Evolutionary conservation across 257 asterid genomes (phyloP), one percentile per base, ranked within the genome.

Genomic region (Nicotiana obtusifolia): DNA sequence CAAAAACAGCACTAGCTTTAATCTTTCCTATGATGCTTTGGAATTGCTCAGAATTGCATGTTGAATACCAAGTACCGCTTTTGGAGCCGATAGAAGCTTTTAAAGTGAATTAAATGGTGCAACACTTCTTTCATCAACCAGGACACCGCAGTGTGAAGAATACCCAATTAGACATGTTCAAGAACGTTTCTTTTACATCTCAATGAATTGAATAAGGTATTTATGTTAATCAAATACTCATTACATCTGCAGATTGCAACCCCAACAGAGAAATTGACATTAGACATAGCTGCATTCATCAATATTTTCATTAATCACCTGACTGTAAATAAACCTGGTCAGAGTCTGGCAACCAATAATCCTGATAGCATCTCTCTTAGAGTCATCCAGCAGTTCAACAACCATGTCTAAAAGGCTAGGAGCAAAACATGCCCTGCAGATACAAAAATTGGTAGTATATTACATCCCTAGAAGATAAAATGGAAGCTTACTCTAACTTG

Each of bases 401-500:
- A 91, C 92, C 20, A 90, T 89, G 86, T 92, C 90, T 88, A 94
- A 84, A 85, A 95, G 82, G 84, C 89, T 91, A 52, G 81, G 88
- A 80, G 99, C 92, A 87, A 95, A 94, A 83, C 86, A 94, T 41
- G 97, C 97, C 92, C 99, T 96, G 93, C 86, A 88, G 81, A 81
- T 69, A 84, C 83, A 85, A 81, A 83, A 76, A 15, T 85, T n/a
- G 83, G 61, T 59, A 81, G 33, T 59, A 37, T 82, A 60, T 37
- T n/a, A 73, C n/a, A 78, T 22, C n/a, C 47, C 30, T 6, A 47
- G 33, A 62, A 11, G 57, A 24, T 49, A 4, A 77, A 28, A 61
- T 77, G 22, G 79, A 49, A 22, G 62, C 41, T 49, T 67, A 37
- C 81, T 56, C 53, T 20, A 53, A 44, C 44, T 30, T 49, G 11